These are phyloP conservation scores for Echites panduratus DNA, from an alignment of 257 asterid genomes.

Conservation along the genomic window DNA sequence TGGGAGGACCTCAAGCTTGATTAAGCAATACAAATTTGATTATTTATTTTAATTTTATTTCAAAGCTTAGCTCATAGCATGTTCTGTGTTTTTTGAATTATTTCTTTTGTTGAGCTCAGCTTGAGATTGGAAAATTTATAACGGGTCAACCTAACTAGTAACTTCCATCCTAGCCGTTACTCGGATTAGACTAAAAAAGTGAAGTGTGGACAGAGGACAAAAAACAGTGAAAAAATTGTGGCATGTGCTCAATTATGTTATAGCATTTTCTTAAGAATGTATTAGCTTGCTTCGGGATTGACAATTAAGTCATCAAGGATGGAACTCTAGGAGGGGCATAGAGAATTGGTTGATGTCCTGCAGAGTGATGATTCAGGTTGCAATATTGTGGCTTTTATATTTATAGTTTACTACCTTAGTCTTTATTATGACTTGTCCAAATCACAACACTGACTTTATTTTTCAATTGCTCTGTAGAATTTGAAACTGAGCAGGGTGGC, in stretches of 20 bases:
- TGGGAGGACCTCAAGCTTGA: not conserved
- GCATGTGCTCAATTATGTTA: not conserved
- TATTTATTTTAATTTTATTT: not conserved
- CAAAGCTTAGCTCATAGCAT: not conserved
- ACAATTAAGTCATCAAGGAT: not conserved
- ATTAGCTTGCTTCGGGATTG: not conserved
- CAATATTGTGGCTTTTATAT: not conserved
- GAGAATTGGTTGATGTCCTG: not conserved
- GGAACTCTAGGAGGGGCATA: not conserved
- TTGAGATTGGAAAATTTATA: not conserved
- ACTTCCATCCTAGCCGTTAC: not conserved
- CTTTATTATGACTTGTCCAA: not conserved
- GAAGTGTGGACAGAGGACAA: not conserved
- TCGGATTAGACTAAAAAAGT: too few species aligned
- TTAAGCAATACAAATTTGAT: not conserved
- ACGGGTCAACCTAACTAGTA: not conserved
- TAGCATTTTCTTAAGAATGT: not conserved
- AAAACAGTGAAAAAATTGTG: not conserved
- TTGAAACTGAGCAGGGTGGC: slow-evolving; percentile 83
- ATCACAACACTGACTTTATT: not conserved
- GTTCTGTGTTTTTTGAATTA: not conserved
- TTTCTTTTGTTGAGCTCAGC: not conserved
- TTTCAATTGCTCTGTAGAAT: slow-evolving; percentile 43
- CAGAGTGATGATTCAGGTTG: not conserved
- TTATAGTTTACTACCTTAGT: too few species aligned